phyloP scores from a whole-genome alignment of 139 green algal species.

The Medakamo hakoo region DNA sequence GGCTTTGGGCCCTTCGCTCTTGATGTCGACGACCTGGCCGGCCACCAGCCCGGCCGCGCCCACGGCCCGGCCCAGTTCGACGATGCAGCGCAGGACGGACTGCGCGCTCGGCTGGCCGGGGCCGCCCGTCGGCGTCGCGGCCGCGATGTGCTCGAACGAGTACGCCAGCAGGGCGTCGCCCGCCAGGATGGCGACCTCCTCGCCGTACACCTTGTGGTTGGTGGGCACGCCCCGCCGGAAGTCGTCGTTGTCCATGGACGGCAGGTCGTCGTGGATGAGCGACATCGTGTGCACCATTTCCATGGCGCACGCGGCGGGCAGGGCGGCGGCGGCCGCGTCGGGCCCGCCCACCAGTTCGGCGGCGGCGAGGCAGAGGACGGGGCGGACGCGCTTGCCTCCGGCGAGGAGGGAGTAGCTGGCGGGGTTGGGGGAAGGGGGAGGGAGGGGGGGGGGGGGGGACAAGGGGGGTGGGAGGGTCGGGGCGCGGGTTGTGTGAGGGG shows the following conservation, averaged over 20 bases:
- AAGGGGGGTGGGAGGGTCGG: too few relatives aligned
- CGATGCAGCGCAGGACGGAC: slow-evolving; percentile 68
- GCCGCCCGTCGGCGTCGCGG: slow-evolving; percentile 68
- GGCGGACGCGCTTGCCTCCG: slow-evolving; percentile 90
- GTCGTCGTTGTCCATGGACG: slow-evolving; percentile 98
- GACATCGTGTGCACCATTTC: slow-evolving; percentile 99
- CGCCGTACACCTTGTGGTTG: slow-evolving; percentile 93
- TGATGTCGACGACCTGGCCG: slow-evolving; percentile 93
- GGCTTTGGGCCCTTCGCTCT: slow-evolving; percentile 65
- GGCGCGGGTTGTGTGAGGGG: too few relatives aligned
- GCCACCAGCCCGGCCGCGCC: slow-evolving; percentile 84
- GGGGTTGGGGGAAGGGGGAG: too few relatives aligned
- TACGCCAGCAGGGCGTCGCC: slow-evolving; percentile 88
- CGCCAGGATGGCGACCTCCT: slow-evolving; percentile 93
- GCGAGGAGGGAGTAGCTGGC: slow-evolving; percentile 84
- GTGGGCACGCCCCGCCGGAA: slow-evolving; percentile 84
- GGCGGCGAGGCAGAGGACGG: slow-evolving; percentile 81
- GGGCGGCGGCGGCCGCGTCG: slow-evolving; percentile 42
- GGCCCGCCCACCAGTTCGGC: slow-evolving; percentile 84
- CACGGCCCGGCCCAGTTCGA: slow-evolving; percentile 68
- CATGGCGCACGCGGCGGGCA: slow-evolving; percentile 89
- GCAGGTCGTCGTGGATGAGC: slow-evolving; percentile 69
- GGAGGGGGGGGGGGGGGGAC: too few relatives aligned
- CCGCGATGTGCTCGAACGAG: slow-evolving; percentile 91
- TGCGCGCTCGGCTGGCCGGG: too few relatives aligned